These are phyloP conservation scores for Spathaspora gorwiae DNA, from an alignment of 805 yeast genomes.

Conservation along the genomic window DNA sequence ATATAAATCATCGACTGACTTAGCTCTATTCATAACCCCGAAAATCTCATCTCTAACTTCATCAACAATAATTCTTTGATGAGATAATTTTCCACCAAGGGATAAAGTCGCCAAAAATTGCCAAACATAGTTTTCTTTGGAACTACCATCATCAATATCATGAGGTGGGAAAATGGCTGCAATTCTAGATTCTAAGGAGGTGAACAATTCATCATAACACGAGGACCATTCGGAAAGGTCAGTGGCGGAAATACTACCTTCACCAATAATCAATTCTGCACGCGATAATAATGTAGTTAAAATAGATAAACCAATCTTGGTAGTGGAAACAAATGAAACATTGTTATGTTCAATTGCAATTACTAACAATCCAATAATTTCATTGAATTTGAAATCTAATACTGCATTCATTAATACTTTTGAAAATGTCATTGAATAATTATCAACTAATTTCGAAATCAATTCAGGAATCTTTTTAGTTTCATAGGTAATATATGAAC, in stretches of 20 bases:
- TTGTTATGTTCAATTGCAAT: slow-evolving; percentile 67
- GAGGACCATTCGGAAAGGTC: slow-evolving; percentile 69
- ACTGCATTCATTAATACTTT: slow-evolving; percentile 80
- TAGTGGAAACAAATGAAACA: slow-evolving; percentile 60
- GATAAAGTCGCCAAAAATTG: slow-evolving; percentile 94
- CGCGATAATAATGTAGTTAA: slow-evolving; percentile 88
- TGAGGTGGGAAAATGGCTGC: slow-evolving; percentile 78
- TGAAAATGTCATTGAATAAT: slow-evolving; percentile 75
- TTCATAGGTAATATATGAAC: slow-evolving; percentile 67
- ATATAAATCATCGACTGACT: slow-evolving; percentile 46
- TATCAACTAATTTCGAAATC: slow-evolving; percentile 58
- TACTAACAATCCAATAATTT: slow-evolving; percentile 71
- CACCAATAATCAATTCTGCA: slow-evolving; percentile 88
- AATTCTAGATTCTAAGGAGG: slow-evolving; percentile 72
- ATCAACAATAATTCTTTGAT: slow-evolving; percentile 90
- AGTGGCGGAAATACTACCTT: slow-evolving; percentile 52
- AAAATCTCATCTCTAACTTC: slow-evolving; percentile 92
- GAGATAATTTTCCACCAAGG: slow-evolving; percentile 82
- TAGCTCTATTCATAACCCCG: slow-evolving; percentile 78
- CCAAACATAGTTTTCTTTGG: slow-evolving; percentile 70
- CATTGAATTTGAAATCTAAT: slow-evolving; percentile 74
- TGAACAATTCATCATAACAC: slow-evolving; percentile 78
- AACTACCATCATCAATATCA: slow-evolving; percentile 55
- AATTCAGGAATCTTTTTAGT: slow-evolving; percentile 48
- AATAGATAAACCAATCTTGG: slow-evolving; percentile 79